Evolutionary conservation across 805 yeast species (phyloP).

Genomic region (Yarrowia bubula): DNA sequence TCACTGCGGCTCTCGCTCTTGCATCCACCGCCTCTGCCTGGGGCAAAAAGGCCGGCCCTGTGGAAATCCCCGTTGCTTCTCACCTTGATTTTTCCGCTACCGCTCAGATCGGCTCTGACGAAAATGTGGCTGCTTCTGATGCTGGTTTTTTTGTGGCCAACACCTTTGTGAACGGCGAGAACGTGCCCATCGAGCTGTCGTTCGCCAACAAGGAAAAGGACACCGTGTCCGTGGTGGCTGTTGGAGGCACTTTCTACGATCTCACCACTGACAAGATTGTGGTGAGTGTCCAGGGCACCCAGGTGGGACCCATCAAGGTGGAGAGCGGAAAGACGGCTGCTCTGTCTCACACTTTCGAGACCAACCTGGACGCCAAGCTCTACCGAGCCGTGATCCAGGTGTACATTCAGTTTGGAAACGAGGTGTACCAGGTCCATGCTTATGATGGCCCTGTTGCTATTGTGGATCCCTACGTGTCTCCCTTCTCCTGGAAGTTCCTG

Average conservation of each 20-base stretch:
- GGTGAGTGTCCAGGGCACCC: constrained; percentile 35
- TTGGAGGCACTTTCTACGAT: constrained; percentile 33
- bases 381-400: constrained; percentile 48
- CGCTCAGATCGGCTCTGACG: not conserved
- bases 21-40: constrained; percentile 5
- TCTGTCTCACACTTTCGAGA: constrained; percentile 39
- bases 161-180: constrained; percentile 33
- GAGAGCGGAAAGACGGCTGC: constrained; percentile 60
- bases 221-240: constrained; percentile 32
- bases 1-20: constrained; percentile 18
- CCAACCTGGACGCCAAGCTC: constrained; percentile 44
- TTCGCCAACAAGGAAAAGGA: constrained; percentile 35
- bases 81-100: constrained; percentile 1
- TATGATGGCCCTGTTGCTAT: constrained; percentile 45
- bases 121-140: constrained; percentile 11
- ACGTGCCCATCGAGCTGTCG: constrained; percentile 32
- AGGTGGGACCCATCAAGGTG: constrained; percentile 52
- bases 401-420: constrained; percentile 31
- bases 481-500: constrained; percentile 70
- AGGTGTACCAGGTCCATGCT: constrained; percentile 31
- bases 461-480: constrained; percentile 62
- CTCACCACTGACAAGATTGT: constrained; percentile 26
- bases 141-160: constrained; percentile 23
- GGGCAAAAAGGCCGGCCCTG: constrained; percentile 22
- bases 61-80: constrained; percentile 15